Conservation (phyloP, 257 asterid genomes). For the Ilex aquifolium region DNA sequence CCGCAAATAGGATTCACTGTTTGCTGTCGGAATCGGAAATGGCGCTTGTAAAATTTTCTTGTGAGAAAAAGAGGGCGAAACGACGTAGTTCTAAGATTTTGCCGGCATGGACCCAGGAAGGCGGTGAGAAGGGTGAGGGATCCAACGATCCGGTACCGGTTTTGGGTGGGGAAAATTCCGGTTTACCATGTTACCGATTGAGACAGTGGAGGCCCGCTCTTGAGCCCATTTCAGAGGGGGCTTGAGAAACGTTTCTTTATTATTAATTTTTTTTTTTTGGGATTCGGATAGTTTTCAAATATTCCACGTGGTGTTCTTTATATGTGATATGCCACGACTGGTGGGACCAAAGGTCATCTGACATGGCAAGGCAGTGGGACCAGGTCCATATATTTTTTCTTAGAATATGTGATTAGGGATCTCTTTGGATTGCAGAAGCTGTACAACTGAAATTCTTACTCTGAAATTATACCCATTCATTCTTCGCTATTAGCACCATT, state of each 20-base stretch:
- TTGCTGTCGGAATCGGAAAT: background rate
- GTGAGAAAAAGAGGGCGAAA: background rate
- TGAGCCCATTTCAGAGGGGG: conserved; percentile 35
- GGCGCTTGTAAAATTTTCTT: background rate
- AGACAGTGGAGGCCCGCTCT: conserved; percentile 41
- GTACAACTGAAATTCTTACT: too few species aligned
- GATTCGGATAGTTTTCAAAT: too few species aligned
- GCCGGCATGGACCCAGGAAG: conserved; percentile 15
- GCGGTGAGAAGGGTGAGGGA: background rate
- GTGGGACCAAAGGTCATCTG: too few species aligned
- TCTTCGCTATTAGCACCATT: too few species aligned
- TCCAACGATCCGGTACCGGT: conserved; percentile 3
- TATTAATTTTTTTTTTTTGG: too few species aligned
- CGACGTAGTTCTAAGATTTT: conserved; percentile 14
- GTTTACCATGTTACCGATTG: conserved; percentile 8
- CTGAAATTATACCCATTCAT: too few species aligned
- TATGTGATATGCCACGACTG: too few species aligned
- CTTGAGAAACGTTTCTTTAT: conserved; percentile 1
- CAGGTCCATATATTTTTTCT: too few species aligned
- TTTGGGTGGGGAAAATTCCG: conserved; percentile 11
- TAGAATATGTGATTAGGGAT: too few species aligned
- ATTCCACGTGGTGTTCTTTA: too few species aligned
- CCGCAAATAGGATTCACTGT: background rate
- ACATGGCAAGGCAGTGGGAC: too few species aligned
- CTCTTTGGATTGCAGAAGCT: too few species aligned